Evolutionary conservation across 331 rosid species (phyloP).

Genomic region (Erythrophleum ivorense): DNA sequence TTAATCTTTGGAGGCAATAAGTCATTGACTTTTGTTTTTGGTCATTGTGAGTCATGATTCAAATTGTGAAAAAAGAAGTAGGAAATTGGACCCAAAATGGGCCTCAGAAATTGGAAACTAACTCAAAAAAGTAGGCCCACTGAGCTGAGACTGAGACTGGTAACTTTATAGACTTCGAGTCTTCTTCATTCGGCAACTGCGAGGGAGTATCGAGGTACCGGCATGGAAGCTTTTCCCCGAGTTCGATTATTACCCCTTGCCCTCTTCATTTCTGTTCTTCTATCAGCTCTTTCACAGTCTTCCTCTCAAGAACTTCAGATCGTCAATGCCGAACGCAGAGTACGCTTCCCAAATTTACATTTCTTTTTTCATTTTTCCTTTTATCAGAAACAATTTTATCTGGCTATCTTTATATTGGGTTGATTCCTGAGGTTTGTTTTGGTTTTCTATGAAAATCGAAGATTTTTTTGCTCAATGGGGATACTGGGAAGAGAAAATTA

Average conservation of each 20-base stretch:
- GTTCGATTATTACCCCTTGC: slow-evolving; percentile 45
- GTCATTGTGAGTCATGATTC: neutral
- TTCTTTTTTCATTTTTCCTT: neutral
- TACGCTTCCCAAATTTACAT: slow-evolving; percentile 37
- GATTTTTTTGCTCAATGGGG: neutral
- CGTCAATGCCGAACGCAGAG: slow-evolving; percentile 94
- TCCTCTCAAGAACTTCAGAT: slow-evolving; percentile 70
- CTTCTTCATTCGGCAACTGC: slow-evolving; percentile 48
- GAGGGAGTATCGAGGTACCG: slow-evolving; percentile 12
- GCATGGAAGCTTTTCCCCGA: slow-evolving; percentile 66
- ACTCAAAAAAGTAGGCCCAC: neutral
- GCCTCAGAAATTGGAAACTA: neutral
- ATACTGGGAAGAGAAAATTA: neutral
- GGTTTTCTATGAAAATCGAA: neutral
- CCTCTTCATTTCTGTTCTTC: slow-evolving; percentile 43
- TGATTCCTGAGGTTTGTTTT: neutral
- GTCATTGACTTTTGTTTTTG: neutral
- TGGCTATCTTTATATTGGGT: neutral
- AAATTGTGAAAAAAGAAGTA: neutral
- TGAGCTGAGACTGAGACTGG: neutral
- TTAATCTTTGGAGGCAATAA: too few relatives aligned
- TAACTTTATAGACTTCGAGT: neutral
- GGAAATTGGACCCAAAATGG: neutral
- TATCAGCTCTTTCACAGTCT: slow-evolving; percentile 45
- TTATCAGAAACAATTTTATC: neutral